Base-by-base conservation (phyloP, 495 filamentous ascomycete species). In the Tuber indicum region DNA sequence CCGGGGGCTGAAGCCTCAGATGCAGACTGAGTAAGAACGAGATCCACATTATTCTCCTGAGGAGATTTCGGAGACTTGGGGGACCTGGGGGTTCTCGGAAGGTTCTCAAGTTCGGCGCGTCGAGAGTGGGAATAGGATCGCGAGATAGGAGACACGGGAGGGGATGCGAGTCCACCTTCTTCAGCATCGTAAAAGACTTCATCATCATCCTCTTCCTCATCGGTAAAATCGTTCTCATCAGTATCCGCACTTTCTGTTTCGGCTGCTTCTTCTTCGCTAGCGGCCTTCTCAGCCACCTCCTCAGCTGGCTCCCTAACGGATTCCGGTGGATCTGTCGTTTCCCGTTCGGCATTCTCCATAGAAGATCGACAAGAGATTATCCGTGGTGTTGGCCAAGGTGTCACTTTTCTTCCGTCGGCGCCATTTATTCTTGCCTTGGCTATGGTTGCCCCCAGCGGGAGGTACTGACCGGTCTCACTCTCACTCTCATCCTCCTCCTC, bases 361-460 rank as follows among this genome's bases (percentile, higher is more conserved):
- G 78, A 80, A 12, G 75, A 76, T n/a, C 73, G 71, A 39, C 74
- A 80, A 39, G 78, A 80, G 17, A 74, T 62, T 26, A 80, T 72
- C 39, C 79, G 80, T 39, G 79, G 80, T 3, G 80, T 81, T 43
- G 80, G 79, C 79, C 80, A 81, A 45, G 80, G 80, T 42, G 80
- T 81, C n/a, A 81, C 76, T 47, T 82, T 81, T 42, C 79, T 74
- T 21, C 79, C 73, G 19, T 75, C 74, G n/a, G 71, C 45, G 10
- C 75, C 79, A 43, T 69, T 73, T 26, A 36, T 46, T 36, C 71
- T 73, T 52, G 17, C 39, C 23, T 36, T 41, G 12, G 47, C 36
- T 46, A n/a, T 7, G n/a, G 1, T 41, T n/a, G 47, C 23, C 12
- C 62, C 58, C 8, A 32, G 26, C n/a, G 1, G 8, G 32, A 32